Evolutionary conservation across 169 alveolate species (phyloP), one percentile per base, ranked within the genome.

Genomic region (Neospora caninum): DNA sequence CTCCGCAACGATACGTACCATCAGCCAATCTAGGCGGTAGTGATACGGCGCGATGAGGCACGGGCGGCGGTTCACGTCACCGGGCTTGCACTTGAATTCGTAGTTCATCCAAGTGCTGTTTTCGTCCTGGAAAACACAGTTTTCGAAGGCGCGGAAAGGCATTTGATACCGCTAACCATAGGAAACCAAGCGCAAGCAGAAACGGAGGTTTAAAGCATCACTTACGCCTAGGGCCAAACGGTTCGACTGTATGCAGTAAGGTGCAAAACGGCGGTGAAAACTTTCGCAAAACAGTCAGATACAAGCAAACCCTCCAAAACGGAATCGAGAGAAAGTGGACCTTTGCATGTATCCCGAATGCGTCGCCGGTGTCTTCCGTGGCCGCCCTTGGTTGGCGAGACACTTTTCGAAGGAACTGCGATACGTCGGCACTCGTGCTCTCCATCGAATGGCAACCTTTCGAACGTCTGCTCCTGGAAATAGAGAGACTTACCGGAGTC

Each of bases 31-130:
- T 39, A 94, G 93, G 34, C 96, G 92, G 87, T 88, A 69, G 91
- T 88, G 96, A 38, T 94, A 94, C 0, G 94, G 96, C 29, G 94
- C 54, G n/a, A 78, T 31, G 87, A 58, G 49, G 34, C 93, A 91
- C 9, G 96, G 96, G 34, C 83, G 80, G 36, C 92, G 70, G 34
- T 69, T 22, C 27, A 89, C 82, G 31, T 41, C 36, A 0, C 94
- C 93, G 18, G 96, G 96, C 80, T 94, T 94, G 93, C 92, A 88
- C 29, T 73, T 70, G 64, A 94, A 94, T n/a, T 88, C 96, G 34
- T 88, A 88, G 41, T 93, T 36, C 16, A 45, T 34, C 92, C 95
- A 86, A 53, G 25, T 41, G 43, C 91, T 87, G 25, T 64, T 86
- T 6, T 36, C 58, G 34, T 29, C 86, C 88, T 54, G 54, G n/a